Conservation (phyloP, 2,329 filamentous ascomycete genomes). For the Meredithiella fracta region DNA sequence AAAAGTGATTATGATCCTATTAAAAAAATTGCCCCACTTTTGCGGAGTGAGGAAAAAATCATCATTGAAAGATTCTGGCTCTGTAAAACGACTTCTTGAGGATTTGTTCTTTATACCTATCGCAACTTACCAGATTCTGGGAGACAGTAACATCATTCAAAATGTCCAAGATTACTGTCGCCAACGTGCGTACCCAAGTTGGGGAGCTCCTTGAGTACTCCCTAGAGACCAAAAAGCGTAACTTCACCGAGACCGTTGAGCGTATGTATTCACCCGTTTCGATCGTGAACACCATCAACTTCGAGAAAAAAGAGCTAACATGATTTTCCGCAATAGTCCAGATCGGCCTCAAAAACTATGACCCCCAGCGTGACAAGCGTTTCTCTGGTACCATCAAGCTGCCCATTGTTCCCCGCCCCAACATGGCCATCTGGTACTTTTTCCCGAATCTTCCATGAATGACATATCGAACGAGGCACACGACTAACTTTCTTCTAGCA, state of each 20-base stretch:
- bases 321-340: constrained; percentile 29
- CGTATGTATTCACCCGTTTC: constrained; percentile 22
- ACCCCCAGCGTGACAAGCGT: constrained; percentile 99
- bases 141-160: constrained; percentile 51
- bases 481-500: constrained; percentile 26
- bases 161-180: constrained; percentile 81
- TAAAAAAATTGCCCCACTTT: background rate
- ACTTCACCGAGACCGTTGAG: constrained; percentile 88
- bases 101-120: background rate
- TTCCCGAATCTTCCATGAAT: constrained; percentile 28
- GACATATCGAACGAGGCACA: too few relatives aligned
- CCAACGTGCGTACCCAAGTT: constrained; percentile 93
- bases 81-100: too few relatives aligned
- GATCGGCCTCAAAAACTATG: constrained; percentile 97
- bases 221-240: constrained; percentile 85
- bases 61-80: background rate
- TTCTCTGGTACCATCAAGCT: constrained; percentile 99
- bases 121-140: constrained; percentile 30
- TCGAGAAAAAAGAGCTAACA: constrained; percentile 1
- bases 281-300: background rate
- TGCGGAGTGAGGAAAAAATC: background rate
- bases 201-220: constrained; percentile 90
- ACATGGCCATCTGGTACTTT: constrained; percentile 83
- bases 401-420: constrained; percentile 75
- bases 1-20: constrained; percentile 4